A percentile compares a stretch with the other conserved stretches of the same genome.
Evolutionary conservation across 495 filamentous ascomycete genomes (phyloP).

Genomic region (Cairneyella variabilis): DNA sequence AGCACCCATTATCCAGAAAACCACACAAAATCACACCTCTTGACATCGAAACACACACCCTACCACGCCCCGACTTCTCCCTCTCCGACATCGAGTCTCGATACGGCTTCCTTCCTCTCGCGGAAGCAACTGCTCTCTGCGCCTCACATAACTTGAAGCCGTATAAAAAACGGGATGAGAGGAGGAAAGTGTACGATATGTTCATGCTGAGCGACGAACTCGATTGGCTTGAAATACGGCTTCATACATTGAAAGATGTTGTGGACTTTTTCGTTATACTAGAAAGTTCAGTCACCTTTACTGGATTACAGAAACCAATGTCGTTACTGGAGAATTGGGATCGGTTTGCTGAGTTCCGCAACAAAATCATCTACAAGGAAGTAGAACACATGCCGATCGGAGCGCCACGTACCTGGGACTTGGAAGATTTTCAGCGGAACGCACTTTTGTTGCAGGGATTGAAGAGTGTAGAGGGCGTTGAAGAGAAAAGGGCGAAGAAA

Average conservation of each 20-base stretch:
- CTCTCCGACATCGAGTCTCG: background rate
- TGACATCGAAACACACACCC: constrained; percentile 1
- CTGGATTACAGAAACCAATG: constrained; percentile 35
- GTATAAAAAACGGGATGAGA: background rate
- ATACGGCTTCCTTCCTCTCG: background rate
- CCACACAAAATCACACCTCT: constrained; percentile 2
- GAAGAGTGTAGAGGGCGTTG: constrained; percentile 24
- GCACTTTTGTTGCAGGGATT: constrained; percentile 34
- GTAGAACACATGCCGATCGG: constrained; percentile 29
- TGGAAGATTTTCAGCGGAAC: constrained; percentile 35
- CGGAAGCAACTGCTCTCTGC: constrained; percentile 1
- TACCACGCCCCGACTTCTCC: background rate
- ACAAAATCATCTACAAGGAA: constrained; percentile 37
- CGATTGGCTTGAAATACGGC: constrained; percentile 44
- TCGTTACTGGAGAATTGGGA: constrained; percentile 34
- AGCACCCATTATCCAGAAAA: background rate
- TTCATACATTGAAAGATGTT: constrained; percentile 29
- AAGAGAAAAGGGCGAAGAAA: constrained; percentile 14
- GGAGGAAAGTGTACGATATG: constrained; percentile 41
- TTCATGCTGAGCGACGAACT: constrained; percentile 41
- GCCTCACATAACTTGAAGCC: background rate
- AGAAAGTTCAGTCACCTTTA: constrained; percentile 42
- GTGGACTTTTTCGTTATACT: constrained; percentile 49
- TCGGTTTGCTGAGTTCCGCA: constrained; percentile 33
- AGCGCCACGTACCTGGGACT: constrained; percentile 29